Conservation (phyloP, 495 filamentous ascomycete species). For the Hypoxylon intermedium region DNA sequence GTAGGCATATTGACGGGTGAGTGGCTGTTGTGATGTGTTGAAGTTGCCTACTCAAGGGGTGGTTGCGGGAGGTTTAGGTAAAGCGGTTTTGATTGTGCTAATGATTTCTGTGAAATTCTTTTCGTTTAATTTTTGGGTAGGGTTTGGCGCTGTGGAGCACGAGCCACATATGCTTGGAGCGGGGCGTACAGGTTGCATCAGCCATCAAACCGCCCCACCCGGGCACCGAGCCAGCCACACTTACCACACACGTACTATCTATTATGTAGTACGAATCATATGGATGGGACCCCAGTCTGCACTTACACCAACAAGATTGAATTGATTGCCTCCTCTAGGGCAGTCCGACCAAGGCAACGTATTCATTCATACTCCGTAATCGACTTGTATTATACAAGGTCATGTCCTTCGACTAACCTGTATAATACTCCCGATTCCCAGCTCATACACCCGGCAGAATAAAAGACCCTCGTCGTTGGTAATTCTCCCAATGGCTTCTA, state of each 20-base stretch:
- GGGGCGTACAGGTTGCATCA: neutral
- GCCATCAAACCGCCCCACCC: neutral
- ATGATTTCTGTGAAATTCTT: slow-evolving; percentile 36
- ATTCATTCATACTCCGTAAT: no score
- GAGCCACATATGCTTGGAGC: no score
- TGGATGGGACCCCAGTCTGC: no score
- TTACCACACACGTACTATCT: no score
- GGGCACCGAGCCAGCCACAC: no score
- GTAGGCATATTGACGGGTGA: slow-evolving; percentile 73
- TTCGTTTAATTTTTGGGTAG: slow-evolving; percentile 40
- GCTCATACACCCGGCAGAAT: neutral
- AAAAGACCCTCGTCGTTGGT: neutral
- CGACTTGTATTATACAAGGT: no score
- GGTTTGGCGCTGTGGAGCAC: slow-evolving; percentile 23
- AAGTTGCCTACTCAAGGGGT: slow-evolving; percentile 30
- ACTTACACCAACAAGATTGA: no score
- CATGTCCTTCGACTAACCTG: no score
- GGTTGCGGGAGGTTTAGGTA: slow-evolving; percentile 23
- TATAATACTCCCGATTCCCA: neutral
- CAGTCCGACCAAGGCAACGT: no score
- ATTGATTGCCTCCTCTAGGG: no score
- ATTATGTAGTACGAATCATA: no score
- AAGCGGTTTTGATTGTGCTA: slow-evolving; percentile 20
- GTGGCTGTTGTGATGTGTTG: slow-evolving; percentile 32
- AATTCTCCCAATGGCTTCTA: slow-evolving; percentile 8